These are phyloP conservation scores for Spatholobus suberectus DNA, from an alignment of 306 rosid species.

Conservation along the genomic window DNA sequence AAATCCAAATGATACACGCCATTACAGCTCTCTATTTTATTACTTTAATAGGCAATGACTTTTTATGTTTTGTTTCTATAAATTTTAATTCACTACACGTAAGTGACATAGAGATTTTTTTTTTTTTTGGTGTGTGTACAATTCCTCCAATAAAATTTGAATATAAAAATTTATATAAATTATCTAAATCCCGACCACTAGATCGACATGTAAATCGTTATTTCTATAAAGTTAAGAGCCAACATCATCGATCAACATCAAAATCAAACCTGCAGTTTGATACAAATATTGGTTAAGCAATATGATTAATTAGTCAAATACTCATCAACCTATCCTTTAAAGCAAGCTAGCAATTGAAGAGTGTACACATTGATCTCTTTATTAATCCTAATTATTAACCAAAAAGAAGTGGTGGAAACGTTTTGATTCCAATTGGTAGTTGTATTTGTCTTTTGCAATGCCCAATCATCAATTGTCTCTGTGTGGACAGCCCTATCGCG, in stretches of 20 bases:
- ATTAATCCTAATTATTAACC: background rate
- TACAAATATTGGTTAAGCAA: background rate
- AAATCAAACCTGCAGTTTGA: background rate
- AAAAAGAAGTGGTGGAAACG: background rate
- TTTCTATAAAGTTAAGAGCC: background rate
- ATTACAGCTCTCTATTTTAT: background rate
- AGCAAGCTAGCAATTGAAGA: background rate
- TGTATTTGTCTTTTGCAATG: constrained; percentile 21
- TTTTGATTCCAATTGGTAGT: background rate
- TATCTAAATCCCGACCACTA: no score
- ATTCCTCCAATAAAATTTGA: background rate
- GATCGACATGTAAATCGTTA: background rate
- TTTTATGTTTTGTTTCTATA: background rate
- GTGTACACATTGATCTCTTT: background rate
- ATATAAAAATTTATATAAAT: no score
- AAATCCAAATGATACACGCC: background rate
- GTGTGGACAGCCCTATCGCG: background rate
- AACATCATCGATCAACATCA: no score
- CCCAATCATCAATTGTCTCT: background rate
- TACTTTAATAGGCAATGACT: background rate
- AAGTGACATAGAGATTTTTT: no score
- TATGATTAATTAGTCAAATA: constrained; percentile 6
- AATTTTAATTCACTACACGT: no score
- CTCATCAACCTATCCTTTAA: background rate
- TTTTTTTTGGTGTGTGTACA: no score